Percentiles rank a stretch among this genome's conserved stretches.
These are phyloP conservation scores for Hypomyces perniciosus DNA, from an alignment of 2,329 filamentous ascomycete genomes.

Conservation along the genomic window DNA sequence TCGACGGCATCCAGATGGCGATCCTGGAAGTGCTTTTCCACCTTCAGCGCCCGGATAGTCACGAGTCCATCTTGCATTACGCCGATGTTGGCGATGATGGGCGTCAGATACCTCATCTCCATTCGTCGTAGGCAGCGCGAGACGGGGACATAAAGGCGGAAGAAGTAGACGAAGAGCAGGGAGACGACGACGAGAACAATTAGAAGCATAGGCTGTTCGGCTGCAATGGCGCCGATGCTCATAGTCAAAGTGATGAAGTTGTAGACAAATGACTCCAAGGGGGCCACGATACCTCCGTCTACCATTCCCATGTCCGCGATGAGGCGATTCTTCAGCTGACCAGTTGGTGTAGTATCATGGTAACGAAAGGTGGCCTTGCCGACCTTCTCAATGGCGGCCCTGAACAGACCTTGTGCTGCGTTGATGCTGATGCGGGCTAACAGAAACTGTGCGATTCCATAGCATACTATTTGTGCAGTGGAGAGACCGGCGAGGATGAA, in stretches of 20 bases:
- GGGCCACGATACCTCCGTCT: conserved; percentile 74
- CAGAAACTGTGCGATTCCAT: conserved; percentile 56
- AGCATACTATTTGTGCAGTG: conserved; percentile 51
- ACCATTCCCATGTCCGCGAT: conserved; percentile 87
- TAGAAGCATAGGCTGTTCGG: conserved; percentile 72
- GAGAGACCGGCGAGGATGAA: conserved; percentile 63
- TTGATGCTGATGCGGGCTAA: conserved; percentile 74
- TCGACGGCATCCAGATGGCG: conserved; percentile 77
- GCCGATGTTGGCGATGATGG: conserved; percentile 88
- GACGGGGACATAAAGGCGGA: conserved; percentile 70
- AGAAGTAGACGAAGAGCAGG: conserved; percentile 63
- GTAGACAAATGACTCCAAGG: conserved; percentile 67
- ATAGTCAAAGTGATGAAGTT: conserved; percentile 65
- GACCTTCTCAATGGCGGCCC: conserved; percentile 64
- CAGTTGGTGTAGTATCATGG: conserved; percentile 85
- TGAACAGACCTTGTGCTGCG: conserved; percentile 71
- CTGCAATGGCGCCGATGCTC: conserved; percentile 70
- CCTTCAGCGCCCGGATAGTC: conserved; percentile 78
- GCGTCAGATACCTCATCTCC: conserved; percentile 84
- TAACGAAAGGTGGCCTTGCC: conserved; percentile 80
- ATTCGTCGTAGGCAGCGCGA: conserved; percentile 78
- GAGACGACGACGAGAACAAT: conserved; percentile 65
- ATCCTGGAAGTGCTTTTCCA: conserved; percentile 72
- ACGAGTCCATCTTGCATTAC: conserved; percentile 79
- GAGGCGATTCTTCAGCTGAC: conserved; percentile 84